Evolutionary conservation across 768 basidiomycete genomes (phyloP).

Genomic region (Tricholoma terreum): DNA sequence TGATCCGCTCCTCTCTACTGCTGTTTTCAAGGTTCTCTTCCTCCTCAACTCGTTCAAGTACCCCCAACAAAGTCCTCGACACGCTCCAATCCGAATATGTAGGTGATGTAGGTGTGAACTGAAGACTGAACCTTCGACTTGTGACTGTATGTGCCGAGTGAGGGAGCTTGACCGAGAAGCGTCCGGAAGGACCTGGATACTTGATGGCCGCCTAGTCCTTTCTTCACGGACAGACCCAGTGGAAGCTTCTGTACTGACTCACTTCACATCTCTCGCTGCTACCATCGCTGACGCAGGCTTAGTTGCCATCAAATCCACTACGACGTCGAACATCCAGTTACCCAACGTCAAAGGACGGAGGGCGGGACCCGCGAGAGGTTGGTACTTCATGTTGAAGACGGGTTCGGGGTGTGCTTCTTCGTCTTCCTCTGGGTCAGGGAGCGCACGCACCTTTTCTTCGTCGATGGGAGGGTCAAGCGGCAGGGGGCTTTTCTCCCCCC

Average conservation of each 20-base stretch:
- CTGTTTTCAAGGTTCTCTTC: slow-evolving; percentile 33
- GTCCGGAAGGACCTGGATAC: slow-evolving; percentile 28
- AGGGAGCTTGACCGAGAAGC: too few relatives aligned
- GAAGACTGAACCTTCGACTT: too few relatives aligned
- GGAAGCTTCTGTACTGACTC: slow-evolving; percentile 31
- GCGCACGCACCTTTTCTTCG: slow-evolving; percentile 48
- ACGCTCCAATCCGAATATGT: too few relatives aligned
- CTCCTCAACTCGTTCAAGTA: slow-evolving; percentile 13
- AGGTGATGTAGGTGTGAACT: too few relatives aligned
- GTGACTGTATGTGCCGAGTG: too few relatives aligned
- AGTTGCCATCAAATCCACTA: slow-evolving; percentile 56
- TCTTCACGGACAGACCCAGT: slow-evolving; percentile 3
- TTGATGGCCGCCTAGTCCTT: too few relatives aligned
- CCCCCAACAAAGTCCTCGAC: slow-evolving; percentile 9
- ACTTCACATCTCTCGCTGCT: slow-evolving; percentile 20
- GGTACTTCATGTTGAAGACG: slow-evolving; percentile 33
- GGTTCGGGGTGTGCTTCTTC: slow-evolving; percentile 24
- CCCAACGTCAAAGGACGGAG: too few relatives aligned
- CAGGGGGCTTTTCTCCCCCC: slow-evolving; percentile 40
- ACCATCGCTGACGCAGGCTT: too few relatives aligned
- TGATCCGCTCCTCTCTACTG: too few relatives aligned
- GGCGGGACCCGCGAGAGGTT: slow-evolving; percentile 26
- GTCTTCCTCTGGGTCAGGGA: slow-evolving; percentile 34
- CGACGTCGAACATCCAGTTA: too few relatives aligned
- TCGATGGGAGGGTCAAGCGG: slow-evolving; percentile 34